Conservation (phyloP, 495 filamentous ascomycete genomes). For the Xylaria intraflava region DNA sequence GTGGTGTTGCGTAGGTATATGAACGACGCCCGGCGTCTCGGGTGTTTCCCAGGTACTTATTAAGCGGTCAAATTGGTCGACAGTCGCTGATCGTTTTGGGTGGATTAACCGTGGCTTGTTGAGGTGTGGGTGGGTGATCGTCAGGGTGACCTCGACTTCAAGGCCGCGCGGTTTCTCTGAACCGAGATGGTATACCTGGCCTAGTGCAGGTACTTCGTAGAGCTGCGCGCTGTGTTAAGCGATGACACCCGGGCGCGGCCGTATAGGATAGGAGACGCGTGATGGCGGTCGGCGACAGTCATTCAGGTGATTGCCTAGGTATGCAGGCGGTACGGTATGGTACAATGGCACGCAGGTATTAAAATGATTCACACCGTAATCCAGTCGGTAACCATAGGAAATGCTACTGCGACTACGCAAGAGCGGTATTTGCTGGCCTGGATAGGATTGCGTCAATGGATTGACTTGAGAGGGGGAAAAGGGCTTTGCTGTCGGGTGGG, state of each 20-base stretch:
- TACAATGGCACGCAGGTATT: constrained; percentile 1
- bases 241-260: constrained; percentile 2
- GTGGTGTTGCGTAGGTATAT: constrained; percentile 1
- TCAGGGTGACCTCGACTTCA: constrained; percentile 1
- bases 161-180: constrained; percentile 3
- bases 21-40: constrained; percentile 6
- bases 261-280: constrained; percentile 3
- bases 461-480: neutral
- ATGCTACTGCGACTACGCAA: neutral
- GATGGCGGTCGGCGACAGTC: neutral
- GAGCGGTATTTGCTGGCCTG: constrained; percentile 1
- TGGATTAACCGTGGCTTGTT: neutral
- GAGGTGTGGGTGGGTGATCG: constrained; percentile 6
- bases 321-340: constrained; percentile 1
- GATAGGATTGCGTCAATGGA: neutral
- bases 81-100: neutral
- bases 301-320: constrained; percentile 3
- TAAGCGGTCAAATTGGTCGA: constrained; percentile 2
- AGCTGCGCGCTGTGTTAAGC: constrained; percentile 1
- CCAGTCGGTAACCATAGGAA: constrained; percentile 2
- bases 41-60: constrained; percentile 1
- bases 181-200: neutral
- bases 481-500: neutral
- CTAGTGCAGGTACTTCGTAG: neutral
- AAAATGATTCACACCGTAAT: constrained; percentile 1